Percentiles rank a stretch among this genome's conserved stretches.
These are phyloP conservation scores for Didymellaceae sp. DNA, from an alignment of 2,329 filamentous ascomycete genomes.

Conservation along the genomic window DNA sequence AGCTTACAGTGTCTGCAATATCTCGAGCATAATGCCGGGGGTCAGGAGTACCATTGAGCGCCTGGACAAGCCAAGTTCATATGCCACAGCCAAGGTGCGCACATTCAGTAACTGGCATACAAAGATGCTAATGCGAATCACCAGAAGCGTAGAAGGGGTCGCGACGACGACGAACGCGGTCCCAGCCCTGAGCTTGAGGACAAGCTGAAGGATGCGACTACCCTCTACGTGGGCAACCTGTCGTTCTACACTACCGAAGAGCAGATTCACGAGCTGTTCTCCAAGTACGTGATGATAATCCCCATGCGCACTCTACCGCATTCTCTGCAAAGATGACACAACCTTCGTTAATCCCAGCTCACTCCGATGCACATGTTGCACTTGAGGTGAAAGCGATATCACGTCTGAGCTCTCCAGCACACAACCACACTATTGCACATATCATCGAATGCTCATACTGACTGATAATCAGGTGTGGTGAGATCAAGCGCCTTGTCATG, in stretches of 20 bases:
- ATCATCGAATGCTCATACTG: constrained; percentile 41
- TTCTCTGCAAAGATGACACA: constrained; percentile 72
- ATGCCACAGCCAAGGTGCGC: constrained; percentile 80
- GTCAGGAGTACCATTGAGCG: constrained; percentile 83
- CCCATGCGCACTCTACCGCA: background rate
- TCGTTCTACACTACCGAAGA: constrained; percentile 99
- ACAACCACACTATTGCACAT: background rate
- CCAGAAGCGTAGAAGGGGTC: constrained; percentile 74
- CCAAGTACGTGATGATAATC: constrained; percentile 60
- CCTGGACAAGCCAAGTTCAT: constrained; percentile 92
- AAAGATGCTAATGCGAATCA: constrained; percentile 16
- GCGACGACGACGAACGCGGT: constrained; percentile 63
- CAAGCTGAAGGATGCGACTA: constrained; percentile 84
- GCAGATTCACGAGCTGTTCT: constrained; percentile 96
- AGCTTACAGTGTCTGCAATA: background rate
- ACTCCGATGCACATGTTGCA: constrained; percentile 88
- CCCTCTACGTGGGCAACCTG: constrained; percentile 97
- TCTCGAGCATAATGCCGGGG: constrained; percentile 31
- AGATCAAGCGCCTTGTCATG: constrained; percentile 98
- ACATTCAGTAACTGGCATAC: background rate
- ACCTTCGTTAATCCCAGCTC: constrained; percentile 97
- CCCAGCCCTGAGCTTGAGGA: constrained; percentile 71
- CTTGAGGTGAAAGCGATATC: constrained; percentile 86
- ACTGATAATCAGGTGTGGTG: constrained; percentile 65
- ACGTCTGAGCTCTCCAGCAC: constrained; percentile 54